phyloP scores from a whole-genome alignment of 495 filamentous ascomycete genomes.

The Hypomontagnella monticulosa region DNA sequence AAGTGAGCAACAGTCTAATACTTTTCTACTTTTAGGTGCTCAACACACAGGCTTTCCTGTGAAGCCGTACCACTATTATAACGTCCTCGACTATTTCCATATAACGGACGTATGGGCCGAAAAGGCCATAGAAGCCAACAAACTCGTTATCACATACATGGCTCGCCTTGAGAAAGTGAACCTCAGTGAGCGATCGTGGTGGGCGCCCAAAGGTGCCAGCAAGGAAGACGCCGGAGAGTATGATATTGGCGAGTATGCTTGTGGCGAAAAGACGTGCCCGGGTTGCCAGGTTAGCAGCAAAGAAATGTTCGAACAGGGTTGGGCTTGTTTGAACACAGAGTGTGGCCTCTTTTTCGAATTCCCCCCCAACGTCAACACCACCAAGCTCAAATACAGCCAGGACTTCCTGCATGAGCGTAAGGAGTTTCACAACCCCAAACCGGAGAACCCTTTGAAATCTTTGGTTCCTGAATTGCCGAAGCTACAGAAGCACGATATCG shows the following conservation, averaged over 20 bases:
- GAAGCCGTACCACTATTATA: slow-evolving; percentile 69
- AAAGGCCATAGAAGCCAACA: slow-evolving; percentile 40
- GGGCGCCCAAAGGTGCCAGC: slow-evolving; percentile 53
- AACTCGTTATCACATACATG: slow-evolving; percentile 58
- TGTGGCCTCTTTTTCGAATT: slow-evolving; percentile 70
- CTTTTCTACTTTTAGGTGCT: slow-evolving; percentile 53
- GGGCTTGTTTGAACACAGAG: slow-evolving; percentile 71
- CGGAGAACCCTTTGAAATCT: slow-evolving; percentile 46
- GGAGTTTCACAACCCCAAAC: slow-evolving; percentile 14
- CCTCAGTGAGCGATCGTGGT: slow-evolving; percentile 71
- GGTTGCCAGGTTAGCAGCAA: slow-evolving; percentile 45
- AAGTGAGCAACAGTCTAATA: slow-evolving; percentile 4
- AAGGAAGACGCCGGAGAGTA: slow-evolving; percentile 18
- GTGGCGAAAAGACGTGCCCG: slow-evolving; percentile 28
- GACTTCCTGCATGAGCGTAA: slow-evolving; percentile 65
- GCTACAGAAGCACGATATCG: slow-evolving; percentile 20
- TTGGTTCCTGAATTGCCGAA: slow-evolving; percentile 44
- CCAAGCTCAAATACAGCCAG: slow-evolving; percentile 62
- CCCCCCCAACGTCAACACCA: slow-evolving; percentile 27
- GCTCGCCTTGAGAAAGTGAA: slow-evolving; percentile 79
- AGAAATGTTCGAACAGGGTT: slow-evolving; percentile 62
- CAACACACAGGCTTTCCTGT: slow-evolving; percentile 62
- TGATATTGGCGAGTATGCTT: slow-evolving; percentile 21
- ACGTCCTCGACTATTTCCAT: slow-evolving; percentile 78
- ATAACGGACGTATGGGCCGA: slow-evolving; percentile 80